These are phyloP conservation scores for Clarkia xantiana DNA, from an alignment of 345 rosid species.

Conservation along the genomic window DNA sequence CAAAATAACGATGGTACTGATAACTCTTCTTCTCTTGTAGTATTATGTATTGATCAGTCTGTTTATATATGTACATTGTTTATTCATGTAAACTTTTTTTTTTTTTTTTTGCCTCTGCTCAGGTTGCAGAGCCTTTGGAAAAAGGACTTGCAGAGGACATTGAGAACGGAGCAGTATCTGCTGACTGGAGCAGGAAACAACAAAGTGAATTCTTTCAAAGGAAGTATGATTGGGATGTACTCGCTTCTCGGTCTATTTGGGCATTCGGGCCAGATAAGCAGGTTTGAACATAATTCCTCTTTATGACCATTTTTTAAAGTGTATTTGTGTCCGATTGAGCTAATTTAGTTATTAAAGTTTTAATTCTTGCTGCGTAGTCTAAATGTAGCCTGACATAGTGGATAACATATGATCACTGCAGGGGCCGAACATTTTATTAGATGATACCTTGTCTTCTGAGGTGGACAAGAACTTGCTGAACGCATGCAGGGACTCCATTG, in stretches of 20 bases:
- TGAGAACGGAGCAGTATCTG: slow-evolving; percentile 79
- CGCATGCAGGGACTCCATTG: slow-evolving; percentile 87
- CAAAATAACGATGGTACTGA: slow-evolving; percentile 78
- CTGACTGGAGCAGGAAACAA: slow-evolving; percentile 73
- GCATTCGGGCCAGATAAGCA: slow-evolving; percentile 98
- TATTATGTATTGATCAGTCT: slow-evolving; percentile 3
- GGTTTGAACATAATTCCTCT: slow-evolving; percentile 20
- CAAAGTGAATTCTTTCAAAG: slow-evolving; percentile 90
- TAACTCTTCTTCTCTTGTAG: slow-evolving; percentile 5
- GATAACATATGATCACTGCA: slow-evolving; percentile 12
- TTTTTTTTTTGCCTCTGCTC: slow-evolving; percentile 8
- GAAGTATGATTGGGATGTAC: slow-evolving; percentile 94
- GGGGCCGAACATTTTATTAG: slow-evolving; percentile 90
- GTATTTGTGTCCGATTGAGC: too few relatives aligned
- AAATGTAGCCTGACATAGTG: too few relatives aligned
- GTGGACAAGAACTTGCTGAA: slow-evolving; percentile 76
- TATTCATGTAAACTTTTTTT: background rate
- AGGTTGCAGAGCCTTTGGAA: slow-evolving; percentile 98
- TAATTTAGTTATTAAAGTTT: too few relatives aligned
- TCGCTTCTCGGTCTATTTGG: slow-evolving; percentile 96
- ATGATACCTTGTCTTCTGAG: slow-evolving; percentile 90
- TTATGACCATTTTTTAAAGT: background rate
- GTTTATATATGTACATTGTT: too few relatives aligned
- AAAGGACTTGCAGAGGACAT: slow-evolving; percentile 93
- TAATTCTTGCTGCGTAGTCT: too few relatives aligned